Evolutionary conservation across 495 filamentous ascomycete genomes (phyloP), one percentile per base, ranked within the genome.

Genomic region (Talaromyces liani): DNA sequence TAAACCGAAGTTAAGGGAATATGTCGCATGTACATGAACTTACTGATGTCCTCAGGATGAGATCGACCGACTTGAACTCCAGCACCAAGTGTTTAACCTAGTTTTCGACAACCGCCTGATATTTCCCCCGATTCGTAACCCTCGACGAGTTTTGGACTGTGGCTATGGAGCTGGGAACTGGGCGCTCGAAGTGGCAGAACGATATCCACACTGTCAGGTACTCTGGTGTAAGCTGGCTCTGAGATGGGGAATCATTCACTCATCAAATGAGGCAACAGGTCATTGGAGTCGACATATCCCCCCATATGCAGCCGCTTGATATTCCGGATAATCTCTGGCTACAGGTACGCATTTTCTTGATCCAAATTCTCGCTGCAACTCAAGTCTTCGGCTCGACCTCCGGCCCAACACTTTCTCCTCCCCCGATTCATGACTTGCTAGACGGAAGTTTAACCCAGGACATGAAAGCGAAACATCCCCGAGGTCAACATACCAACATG

Each of bases 51-150:
- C 24, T 24, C 65, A 98, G 93, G 87, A 88, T 67, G 93, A 97
- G 76, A 84, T 87, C 64, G 85, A 93, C 54, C 84, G 91, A 57
- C 81, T 94, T 36, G 80, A 88, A 47, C 76, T 81, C 27, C 85
- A 92, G 71, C 85, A 96, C 69, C 74, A 75, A 31, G 78, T 97
- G 14, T 82, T 96, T 65, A 84, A 84, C 64, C 80, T 79, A 65
- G 76, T 92, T 63, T 95, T 95, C 71, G 88, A 93, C 41, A 80
- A 82, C 62, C 81, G 88, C 68, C 80, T 93, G 24, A 87, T 96
- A 66, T 94, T 97, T 69, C 88, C 91, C 45, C 90, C 90, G 8
- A 79, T 95, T 61, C 73, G 71, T 36, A 75, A 79, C 34, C 86
- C 87, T 61, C 73, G 77, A 70, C 81, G 85, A 73, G 82, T 93